Evolutionary conservation across 345 rosid species (phyloP).

Genomic region (Heritiera littoralis): DNA sequence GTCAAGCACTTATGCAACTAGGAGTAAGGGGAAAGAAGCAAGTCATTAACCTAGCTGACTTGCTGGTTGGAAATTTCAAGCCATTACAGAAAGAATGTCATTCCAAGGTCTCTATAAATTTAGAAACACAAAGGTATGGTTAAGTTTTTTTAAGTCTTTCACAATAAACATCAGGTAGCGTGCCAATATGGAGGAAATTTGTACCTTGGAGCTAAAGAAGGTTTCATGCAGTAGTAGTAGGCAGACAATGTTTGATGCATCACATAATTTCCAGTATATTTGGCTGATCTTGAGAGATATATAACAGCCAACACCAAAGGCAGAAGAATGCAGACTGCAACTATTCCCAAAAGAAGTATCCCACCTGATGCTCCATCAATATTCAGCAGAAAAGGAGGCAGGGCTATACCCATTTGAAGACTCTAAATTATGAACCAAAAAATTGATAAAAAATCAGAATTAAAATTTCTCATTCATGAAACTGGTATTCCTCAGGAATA

Average conservation of each 20-base stretch:
- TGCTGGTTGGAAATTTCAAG: not conserved
- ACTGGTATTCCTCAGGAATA: not conserved
- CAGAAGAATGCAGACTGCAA: conserved; percentile 94
- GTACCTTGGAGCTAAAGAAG: conserved; percentile 98
- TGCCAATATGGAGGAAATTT: not conserved
- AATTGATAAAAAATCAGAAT: not conserved
- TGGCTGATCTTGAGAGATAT: conserved; percentile 93
- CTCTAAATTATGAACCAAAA: conserved; percentile 53
- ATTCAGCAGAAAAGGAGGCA: conserved; percentile 88
- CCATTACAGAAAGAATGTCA: not conserved
- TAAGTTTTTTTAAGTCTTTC: not conserved
- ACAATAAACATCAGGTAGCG: not conserved
- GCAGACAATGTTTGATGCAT: conserved; percentile 97
- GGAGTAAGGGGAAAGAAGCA: not conserved
- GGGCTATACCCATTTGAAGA: conserved; percentile 99
- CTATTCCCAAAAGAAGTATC: conserved; percentile 93
- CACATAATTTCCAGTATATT: conserved; percentile 97
- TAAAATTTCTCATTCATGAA: not conserved
- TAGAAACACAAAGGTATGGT: not conserved
- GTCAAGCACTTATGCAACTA: not conserved
- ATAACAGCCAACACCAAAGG: conserved; percentile 92
- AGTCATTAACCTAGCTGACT: not conserved
- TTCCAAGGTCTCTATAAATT: not conserved
- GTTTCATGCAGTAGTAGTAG: conserved; percentile 89
- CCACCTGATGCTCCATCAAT: conserved; percentile 98